Conservation (phyloP, 202 grass and related monocot species). For the Digitaria exilis region DNA sequence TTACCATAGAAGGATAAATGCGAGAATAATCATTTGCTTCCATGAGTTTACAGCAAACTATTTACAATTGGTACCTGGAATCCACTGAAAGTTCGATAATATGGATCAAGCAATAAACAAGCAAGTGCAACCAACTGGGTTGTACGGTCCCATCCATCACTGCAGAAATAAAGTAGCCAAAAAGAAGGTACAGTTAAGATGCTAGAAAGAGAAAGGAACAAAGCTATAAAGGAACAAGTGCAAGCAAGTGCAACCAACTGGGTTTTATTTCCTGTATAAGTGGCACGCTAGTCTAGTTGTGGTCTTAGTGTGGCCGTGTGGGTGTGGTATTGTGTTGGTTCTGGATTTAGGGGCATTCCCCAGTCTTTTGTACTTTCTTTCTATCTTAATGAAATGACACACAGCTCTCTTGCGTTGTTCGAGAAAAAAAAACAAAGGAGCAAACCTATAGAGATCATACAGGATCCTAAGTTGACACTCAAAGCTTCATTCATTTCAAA, state of each 20-base stretch:
- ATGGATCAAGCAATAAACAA: constrained; percentile 88
- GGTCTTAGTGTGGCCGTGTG: too few relatives aligned
- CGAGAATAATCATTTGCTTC: not conserved
- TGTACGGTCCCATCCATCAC: constrained; percentile 99
- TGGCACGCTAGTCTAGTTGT: too few relatives aligned
- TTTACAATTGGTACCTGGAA: constrained; percentile 70
- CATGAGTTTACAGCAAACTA: not conserved
- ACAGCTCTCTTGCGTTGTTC: too few relatives aligned
- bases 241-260: too few relatives aligned
- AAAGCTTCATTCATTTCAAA: constrained; percentile 14
- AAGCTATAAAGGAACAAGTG: constrained; percentile 26
- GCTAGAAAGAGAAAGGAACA: constrained; percentile 11
- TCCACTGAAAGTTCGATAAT: constrained; percentile 91
- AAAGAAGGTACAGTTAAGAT: constrained; percentile 5
- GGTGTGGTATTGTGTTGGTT: too few relatives aligned
- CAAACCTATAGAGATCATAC: constrained; percentile 26
- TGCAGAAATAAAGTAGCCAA: constrained; percentile 41
- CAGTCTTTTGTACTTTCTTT: too few relatives aligned
- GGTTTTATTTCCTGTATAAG: too few relatives aligned
- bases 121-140: constrained; percentile 91
- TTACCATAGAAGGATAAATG: constrained; percentile 17
- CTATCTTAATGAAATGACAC: too few relatives aligned
- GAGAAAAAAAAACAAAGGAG: too few relatives aligned
- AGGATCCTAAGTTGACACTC: constrained; percentile 13
- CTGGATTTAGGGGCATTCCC: too few relatives aligned